Conservation (phyloP, 305 asterid species). For the Fraxinus sp. region DNA sequence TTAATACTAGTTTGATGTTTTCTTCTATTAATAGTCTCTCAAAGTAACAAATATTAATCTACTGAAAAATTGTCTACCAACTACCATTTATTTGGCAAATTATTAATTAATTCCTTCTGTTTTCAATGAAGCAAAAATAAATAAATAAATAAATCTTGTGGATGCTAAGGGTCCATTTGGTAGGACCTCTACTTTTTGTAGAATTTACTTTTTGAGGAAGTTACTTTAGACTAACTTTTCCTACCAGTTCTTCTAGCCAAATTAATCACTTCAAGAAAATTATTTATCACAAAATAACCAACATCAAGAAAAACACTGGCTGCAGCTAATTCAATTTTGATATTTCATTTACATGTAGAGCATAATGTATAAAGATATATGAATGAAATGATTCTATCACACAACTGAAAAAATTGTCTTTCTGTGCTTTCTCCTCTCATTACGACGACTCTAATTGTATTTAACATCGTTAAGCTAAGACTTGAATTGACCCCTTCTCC, state of each 20-base stretch:
- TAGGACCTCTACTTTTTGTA: neutral
- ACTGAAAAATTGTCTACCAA: neutral
- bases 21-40: neutral
- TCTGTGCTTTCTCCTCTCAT: neutral
- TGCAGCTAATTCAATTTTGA: neutral
- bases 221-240: neutral
- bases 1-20: neutral
- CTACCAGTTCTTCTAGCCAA: neutral
- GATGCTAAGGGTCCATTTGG: neutral
- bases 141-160: neutral
- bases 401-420: neutral
- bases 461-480: neutral
- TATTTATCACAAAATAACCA: neutral
- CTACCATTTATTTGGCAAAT: neutral
- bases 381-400: neutral
- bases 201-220: neutral
- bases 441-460: neutral
- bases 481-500: neutral
- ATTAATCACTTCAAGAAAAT: neutral
- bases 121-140: neutral
- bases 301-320: neutral
- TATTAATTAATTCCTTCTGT: neutral
- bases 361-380: neutral
- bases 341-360: neutral
- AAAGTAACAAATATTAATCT: neutral